phyloP scores from a whole-genome alignment of 768 basidiomycete genomes.

The Punctularia strigosozonata region DNA sequence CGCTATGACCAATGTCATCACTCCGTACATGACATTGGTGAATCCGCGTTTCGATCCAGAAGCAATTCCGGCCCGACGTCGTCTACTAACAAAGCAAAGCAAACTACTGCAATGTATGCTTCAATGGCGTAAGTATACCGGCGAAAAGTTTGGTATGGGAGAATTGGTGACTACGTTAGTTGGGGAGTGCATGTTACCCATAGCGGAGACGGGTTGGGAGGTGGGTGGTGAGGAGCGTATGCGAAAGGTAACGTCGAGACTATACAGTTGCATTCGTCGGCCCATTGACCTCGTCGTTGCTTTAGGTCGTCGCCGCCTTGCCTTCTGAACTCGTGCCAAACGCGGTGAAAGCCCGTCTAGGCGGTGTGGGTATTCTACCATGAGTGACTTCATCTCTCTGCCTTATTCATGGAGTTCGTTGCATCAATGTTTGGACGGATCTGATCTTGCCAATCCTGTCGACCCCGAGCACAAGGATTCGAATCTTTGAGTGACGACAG shows the following conservation, averaged over 20 bases:
- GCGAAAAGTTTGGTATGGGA: constrained; percentile 46
- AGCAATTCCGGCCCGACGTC: constrained; percentile 54
- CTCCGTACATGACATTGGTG: constrained; percentile 34
- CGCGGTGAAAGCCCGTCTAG: background rate
- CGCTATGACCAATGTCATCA: constrained; percentile 36
- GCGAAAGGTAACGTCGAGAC: constrained; percentile 35
- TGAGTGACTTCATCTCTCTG: no score
- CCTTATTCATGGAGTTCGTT: no score
- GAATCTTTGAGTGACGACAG: constrained; percentile 21
- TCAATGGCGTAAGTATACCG: constrained; percentile 64
- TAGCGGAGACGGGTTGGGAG: constrained; percentile 76
- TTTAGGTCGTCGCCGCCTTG: constrained; percentile 6
- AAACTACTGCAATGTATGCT: constrained; percentile 70
- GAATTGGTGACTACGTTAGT: constrained; percentile 44
- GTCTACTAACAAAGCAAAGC: constrained; percentile 51
- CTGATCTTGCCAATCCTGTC: background rate
- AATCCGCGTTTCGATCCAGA: constrained; percentile 60
- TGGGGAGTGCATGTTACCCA: constrained; percentile 44
- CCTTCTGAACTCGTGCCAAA: constrained; percentile 4
- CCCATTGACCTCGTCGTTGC: constrained; percentile 4
- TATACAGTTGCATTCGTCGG: background rate
- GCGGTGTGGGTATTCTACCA: no score
- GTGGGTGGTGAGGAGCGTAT: constrained; percentile 66
- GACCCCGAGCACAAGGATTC: constrained; percentile 11
- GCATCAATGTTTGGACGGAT: background rate